These are phyloP conservation scores for Lentithecium fluviatile DNA, from an alignment of 495 filamentous ascomycete genomes.

Conservation along the genomic window DNA sequence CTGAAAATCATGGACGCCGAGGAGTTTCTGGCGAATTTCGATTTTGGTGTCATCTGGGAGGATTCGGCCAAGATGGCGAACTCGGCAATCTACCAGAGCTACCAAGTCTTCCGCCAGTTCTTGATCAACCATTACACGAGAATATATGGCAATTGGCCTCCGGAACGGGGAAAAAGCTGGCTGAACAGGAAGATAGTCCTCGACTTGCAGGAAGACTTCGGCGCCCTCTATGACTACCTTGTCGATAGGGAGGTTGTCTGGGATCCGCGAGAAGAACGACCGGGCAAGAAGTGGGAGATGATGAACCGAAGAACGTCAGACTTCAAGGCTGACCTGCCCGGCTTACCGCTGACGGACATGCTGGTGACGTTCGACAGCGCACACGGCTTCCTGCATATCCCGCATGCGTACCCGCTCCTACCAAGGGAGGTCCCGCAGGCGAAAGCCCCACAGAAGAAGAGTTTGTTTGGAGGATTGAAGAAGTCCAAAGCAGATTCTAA, in stretches of 20 bases:
- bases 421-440: conserved; percentile 45
- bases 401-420: conserved; percentile 66
- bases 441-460: conserved; percentile 42
- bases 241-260: conserved; percentile 68
- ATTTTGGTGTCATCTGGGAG: conserved; percentile 63
- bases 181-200: conserved; percentile 59
- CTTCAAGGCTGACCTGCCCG: conserved; percentile 60
- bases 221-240: conserved; percentile 68
- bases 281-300: conserved; percentile 60
- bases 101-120: conserved; percentile 58
- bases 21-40: conserved; percentile 56
- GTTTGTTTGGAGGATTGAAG: conserved; percentile 31
- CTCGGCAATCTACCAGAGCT: conserved; percentile 48
- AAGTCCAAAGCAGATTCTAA: conserved; percentile 36
- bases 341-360: conserved; percentile 65
- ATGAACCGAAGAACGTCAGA: conserved; percentile 49
- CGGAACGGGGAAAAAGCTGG: conserved; percentile 54
- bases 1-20: conserved; percentile 62
- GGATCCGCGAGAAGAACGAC: conserved; percentile 57
- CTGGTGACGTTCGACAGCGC: conserved; percentile 65
- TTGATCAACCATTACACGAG: conserved; percentile 54
- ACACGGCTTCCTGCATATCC: conserved; percentile 63
- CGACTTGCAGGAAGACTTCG: conserved; percentile 64
- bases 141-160: conserved; percentile 58
- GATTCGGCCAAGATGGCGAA: conserved; percentile 36